Conservation (phyloP, 257 asterid genomes). For the Solanum stenotomum region DNA sequence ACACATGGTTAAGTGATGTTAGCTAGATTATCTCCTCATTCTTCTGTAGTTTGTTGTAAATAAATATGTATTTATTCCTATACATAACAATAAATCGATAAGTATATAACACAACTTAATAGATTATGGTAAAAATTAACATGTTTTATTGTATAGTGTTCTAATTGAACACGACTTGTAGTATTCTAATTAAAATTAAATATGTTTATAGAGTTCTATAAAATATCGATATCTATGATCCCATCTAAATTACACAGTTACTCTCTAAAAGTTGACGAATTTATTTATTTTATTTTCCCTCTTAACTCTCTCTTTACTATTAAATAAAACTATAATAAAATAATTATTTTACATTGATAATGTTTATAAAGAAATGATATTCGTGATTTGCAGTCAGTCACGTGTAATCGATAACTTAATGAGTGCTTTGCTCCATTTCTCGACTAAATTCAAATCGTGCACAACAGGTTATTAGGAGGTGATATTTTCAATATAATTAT, state of each 20-base stretch:
- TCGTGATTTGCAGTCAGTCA: background rate
- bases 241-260: background rate
- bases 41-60: background rate
- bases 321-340: background rate
- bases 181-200: no score
- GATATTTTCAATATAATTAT: no score
- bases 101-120: background rate
- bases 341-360: background rate
- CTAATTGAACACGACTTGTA: background rate
- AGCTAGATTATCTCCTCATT: background rate
- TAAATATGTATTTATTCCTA: no score
- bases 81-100: background rate
- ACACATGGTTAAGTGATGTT: background rate
- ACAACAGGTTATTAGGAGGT: fast-evolving
- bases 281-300: background rate
- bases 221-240: background rate
- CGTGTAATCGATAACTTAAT: background rate
- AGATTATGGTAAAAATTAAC: background rate
- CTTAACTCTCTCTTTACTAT: background rate
- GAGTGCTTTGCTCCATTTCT: background rate
- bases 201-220: no score
- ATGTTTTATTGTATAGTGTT: background rate
- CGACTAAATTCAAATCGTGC: no score
- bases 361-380: background rate
- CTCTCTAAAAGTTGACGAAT: background rate